Base-by-base conservation (phyloP, 1,284 basidiomycete species). In the Anthracocystis walkeri region DNA sequence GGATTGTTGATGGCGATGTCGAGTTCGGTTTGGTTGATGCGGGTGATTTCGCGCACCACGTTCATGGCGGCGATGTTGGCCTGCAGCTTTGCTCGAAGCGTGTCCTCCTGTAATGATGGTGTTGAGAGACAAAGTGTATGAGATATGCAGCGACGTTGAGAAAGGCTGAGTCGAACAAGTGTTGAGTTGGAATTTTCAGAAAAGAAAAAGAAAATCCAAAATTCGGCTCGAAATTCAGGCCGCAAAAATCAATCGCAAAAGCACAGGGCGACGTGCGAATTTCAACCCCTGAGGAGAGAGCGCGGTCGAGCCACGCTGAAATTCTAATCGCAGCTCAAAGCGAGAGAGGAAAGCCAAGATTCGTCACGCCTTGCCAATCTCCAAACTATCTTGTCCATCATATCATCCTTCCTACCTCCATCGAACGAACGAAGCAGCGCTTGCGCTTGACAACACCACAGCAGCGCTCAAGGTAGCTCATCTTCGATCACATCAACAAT, bases 1-100 rank as follows among this genome's bases (percentile, higher is more conserved):
- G 89, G 89, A 51, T 90, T 90, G 46, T 87, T 88, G 35, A 88
- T 83, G 12, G 93, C 94, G 12, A 95, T 88, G 54, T 93, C 91
- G n/a, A 98, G 90, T 86, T 98, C 96, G 11, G 89, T 89, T 80
- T 95, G 91, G 84, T 98, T 99, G 79, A 98, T 96, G 84, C 91
- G 90, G 82, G 92, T 91, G 77, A 97, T 97, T 87, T 97, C 94
- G 53, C 91, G 91, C 7, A 97, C 93, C 20, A 75, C 68, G 45
- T 75, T 75, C 72, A 75, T 75, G 23, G 45, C 27, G 46, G 20
- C 21, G n/a, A 33, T 25, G 40, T 29, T 4, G 35, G 6, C 38
- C 35, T 21, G 20, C 6, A 14, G 33, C 33, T 35, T 10, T 35
- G 6, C 33, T 8, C 33, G 5, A 29, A 33, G 33, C 7, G 33